Conservation (phyloP, 164 flowering plant genomes). For the Taxillus chinensis region DNA sequence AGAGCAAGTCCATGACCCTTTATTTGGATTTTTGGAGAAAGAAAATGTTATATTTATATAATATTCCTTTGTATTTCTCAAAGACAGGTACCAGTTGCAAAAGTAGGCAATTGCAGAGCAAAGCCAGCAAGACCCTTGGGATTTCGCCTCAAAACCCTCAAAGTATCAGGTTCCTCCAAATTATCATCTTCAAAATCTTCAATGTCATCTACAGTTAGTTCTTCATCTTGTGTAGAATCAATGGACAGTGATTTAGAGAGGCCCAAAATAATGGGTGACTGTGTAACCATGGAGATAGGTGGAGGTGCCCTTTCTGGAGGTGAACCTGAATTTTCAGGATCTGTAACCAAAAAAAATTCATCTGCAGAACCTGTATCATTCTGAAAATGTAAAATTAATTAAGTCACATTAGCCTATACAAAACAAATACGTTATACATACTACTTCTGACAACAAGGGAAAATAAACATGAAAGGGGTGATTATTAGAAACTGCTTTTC, state of each 20-base stretch:
- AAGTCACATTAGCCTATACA: background rate
- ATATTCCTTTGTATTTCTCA: background rate
- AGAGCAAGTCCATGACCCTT: too few species aligned
- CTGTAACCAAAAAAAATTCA: slow-evolving; percentile 82
- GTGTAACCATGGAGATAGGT: slow-evolving; percentile 31
- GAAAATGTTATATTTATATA: too few species aligned
- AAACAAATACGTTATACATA: background rate
- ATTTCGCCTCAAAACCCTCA: slow-evolving; percentile 49
- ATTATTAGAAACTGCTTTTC: too few species aligned
- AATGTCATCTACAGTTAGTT: slow-evolving; percentile 82
- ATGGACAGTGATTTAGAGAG: slow-evolving; percentile 54
- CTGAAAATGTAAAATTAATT: slow-evolving; percentile 28
- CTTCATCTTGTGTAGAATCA: slow-evolving; percentile 48
- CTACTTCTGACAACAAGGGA: too few species aligned
- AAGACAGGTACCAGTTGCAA: slow-evolving; percentile 64
- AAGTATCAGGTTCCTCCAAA: slow-evolving; percentile 52
- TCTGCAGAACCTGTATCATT: slow-evolving; percentile 48
- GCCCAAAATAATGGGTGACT: slow-evolving; percentile 32
- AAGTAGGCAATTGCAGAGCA: slow-evolving; percentile 54
- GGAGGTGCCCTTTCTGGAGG: slow-evolving; percentile 90
- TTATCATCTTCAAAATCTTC: slow-evolving; percentile 86
- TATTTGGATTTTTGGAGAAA: too few species aligned
- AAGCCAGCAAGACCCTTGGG: slow-evolving; percentile 74
- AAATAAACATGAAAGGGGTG: too few species aligned
- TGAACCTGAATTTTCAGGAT: slow-evolving; percentile 70